Conservation (phyloP, 306 rosid genomes). For the Astragalus membranaceus region DNA sequence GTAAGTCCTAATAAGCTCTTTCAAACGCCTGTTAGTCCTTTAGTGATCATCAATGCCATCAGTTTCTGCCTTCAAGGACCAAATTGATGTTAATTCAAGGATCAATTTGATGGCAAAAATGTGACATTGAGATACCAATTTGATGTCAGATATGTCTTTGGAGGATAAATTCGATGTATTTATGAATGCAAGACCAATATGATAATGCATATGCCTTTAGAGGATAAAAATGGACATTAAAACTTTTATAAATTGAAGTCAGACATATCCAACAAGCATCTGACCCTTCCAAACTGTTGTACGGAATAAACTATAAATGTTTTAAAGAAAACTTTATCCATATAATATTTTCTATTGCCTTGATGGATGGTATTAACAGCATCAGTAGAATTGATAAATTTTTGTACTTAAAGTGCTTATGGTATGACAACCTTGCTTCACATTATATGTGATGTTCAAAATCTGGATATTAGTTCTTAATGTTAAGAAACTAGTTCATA, state of each 20-base stretch:
- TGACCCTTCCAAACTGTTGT: not conserved
- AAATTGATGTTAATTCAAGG: slow-evolving; percentile 2
- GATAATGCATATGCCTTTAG: not conserved
- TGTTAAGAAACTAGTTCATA: not conserved
- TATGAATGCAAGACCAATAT: not conserved
- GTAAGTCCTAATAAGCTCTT: not conserved
- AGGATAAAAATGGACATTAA: not conserved
- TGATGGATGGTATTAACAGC: not conserved
- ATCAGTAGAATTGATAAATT: not conserved
- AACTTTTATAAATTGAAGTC: not conserved
- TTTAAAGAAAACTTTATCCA: not conserved
- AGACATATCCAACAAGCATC: not conserved
- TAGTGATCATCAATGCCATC: not conserved
- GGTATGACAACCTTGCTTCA: not conserved
- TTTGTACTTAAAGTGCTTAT: not conserved
- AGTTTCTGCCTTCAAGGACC: not conserved
- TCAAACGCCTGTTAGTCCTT: not conserved
- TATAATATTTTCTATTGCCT: not conserved
- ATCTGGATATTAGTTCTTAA: not conserved
- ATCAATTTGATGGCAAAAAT: not conserved
- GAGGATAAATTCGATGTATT: not conserved
- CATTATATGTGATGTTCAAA: not conserved
- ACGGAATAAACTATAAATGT: not conserved
- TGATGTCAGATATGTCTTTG: not conserved
- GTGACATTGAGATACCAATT: not conserved